Conservation (phyloP, 2,329 filamentous ascomycete species). For the Podosphaera xanthii region DNA sequence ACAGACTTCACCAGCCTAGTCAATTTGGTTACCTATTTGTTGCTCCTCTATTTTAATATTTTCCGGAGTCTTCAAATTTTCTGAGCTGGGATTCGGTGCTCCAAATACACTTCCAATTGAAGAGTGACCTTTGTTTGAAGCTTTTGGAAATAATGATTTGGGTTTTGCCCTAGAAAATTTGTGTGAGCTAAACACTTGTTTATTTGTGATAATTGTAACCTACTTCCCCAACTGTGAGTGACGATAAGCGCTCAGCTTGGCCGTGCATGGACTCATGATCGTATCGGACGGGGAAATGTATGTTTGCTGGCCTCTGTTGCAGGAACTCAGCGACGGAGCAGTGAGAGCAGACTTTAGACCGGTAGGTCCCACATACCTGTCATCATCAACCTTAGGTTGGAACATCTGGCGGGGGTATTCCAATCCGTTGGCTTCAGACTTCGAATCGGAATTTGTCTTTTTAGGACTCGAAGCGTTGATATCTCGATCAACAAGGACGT, state of each 20-base stretch:
- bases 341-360: neutral
- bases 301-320: conserved; percentile 12
- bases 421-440: conserved; percentile 37
- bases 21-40: neutral
- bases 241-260: conserved; percentile 61
- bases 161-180: conserved; percentile 30
- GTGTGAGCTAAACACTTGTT: neutral
- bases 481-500: conserved; percentile 42
- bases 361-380: conserved; percentile 24
- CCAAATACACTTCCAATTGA: conserved; percentile 11
- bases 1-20: too few species aligned
- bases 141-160: conserved; percentile 43
- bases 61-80: conserved; percentile 3
- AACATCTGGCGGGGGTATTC: conserved; percentile 59
- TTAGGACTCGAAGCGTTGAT: conserved; percentile 30
- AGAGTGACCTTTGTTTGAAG: conserved; percentile 37
- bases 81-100: conserved; percentile 4
- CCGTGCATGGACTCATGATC: conserved; percentile 70
- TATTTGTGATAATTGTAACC: conserved; percentile 15
- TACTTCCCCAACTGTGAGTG: conserved; percentile 63
- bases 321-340: conserved; percentile 5
- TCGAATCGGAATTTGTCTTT: conserved; percentile 15
- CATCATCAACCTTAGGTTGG: conserved; percentile 45
- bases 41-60: conserved; percentile 6
- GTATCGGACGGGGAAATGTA: conserved; percentile 73